Conservation (phyloP, 176 grass and related monocot genomes). For the Rhynchospora breviuscula region DNA sequence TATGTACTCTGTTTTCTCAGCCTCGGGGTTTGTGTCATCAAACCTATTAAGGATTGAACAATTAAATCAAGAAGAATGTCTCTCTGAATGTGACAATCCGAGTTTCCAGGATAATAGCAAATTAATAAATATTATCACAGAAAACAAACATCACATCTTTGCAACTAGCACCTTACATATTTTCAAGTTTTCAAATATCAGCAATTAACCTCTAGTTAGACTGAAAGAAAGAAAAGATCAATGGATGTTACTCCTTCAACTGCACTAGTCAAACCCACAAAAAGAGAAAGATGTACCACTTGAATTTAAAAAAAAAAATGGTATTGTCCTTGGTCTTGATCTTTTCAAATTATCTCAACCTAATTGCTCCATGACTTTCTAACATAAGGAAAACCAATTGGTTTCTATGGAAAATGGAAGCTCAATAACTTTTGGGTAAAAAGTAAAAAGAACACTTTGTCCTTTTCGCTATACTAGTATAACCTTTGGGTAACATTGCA, state of each 20-base stretch:
- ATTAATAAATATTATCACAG: background rate
- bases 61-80: constrained; percentile 4
- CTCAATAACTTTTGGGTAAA: background rate
- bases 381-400: background rate
- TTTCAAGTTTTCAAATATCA: background rate
- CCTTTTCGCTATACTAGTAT: background rate
- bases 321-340: background rate
- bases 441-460: background rate
- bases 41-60: constrained; percentile 44
- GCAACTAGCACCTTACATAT: background rate
- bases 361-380: background rate
- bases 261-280: no score
- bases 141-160: background rate
- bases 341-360: constrained; percentile 1
- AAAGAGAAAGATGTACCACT: background rate
- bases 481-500: background rate
- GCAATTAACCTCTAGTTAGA: background rate
- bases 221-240: background rate
- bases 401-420: background rate
- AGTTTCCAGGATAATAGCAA: background rate
- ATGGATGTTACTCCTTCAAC: background rate
- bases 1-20: constrained; percentile 96
- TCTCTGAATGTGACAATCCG: background rate
- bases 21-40: constrained; percentile 98
- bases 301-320: background rate